These are phyloP conservation scores for Coemansia umbellata DNA, from an alignment of 192 early-diverging fungal species.

Conservation along the genomic window DNA sequence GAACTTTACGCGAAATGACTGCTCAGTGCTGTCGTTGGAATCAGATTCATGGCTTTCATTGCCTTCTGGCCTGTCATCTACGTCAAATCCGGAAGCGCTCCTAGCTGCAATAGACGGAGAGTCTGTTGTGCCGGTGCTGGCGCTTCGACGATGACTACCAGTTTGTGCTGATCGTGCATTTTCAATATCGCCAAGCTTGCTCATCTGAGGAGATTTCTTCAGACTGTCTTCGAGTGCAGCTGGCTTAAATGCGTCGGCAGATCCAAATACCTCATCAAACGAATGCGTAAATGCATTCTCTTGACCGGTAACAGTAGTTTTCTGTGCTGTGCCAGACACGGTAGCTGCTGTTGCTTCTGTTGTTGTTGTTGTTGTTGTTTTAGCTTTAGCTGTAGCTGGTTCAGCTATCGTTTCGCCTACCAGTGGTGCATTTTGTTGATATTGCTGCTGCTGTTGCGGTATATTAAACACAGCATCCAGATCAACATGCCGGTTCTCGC, in stretches of 20 bases:
- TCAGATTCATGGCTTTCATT: not conserved
- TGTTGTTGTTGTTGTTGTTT: not conserved
- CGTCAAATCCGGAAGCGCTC: not conserved
- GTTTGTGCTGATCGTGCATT: not conserved
- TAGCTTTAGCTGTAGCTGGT: no score
- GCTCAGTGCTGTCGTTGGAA: conserved; percentile 11
- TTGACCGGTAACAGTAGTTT: no score
- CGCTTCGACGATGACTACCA: conserved; percentile 23
- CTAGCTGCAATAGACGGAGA: conserved; percentile 4
- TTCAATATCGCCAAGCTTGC: not conserved
- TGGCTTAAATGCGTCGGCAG: conserved; percentile 9
- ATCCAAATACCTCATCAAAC: conserved; percentile 7
- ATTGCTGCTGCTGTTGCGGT: conserved; percentile 3
- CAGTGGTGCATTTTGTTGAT: not conserved
- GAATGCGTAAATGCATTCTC: no score
- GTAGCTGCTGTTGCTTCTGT: not conserved
- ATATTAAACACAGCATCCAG: conserved; percentile 40
- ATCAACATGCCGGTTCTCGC: conserved; percentile 9
- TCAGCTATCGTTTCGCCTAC: not conserved
- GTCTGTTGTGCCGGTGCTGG: conserved; percentile 9
- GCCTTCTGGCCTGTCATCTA: not conserved
- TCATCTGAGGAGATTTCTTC: conserved; percentile 9
- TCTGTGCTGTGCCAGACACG: no score
- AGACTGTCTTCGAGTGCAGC: not conserved
- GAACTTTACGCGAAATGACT: conserved; percentile 44